These are phyloP conservation scores for Epichloe uncinata DNA, from an alignment of 2,329 filamentous ascomycete genomes.

Conservation along the genomic window DNA sequence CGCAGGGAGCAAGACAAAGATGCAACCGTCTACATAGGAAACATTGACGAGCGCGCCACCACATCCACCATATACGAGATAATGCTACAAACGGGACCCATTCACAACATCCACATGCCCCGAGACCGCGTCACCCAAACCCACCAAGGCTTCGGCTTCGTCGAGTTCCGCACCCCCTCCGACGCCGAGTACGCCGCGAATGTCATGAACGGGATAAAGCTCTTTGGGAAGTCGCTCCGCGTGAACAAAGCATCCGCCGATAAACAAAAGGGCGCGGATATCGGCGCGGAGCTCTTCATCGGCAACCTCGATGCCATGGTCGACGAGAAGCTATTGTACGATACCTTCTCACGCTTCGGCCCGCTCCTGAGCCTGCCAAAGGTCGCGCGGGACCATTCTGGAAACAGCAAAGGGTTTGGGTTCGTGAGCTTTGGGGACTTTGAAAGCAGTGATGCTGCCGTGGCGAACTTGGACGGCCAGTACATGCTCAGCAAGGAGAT, in stretches of 20 bases:
- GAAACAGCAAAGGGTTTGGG: slow-evolving; percentile 86
- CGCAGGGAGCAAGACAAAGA: slow-evolving; percentile 92
- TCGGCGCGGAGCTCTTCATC: slow-evolving; percentile 92
- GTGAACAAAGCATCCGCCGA: slow-evolving; percentile 91
- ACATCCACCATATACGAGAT: slow-evolving; percentile 91
- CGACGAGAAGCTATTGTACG: slow-evolving; percentile 90
- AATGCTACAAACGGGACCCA: slow-evolving; percentile 94
- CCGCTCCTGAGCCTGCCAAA: slow-evolving; percentile 75
- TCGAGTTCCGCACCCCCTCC: slow-evolving; percentile 91
- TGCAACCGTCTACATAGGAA: slow-evolving; percentile 94
- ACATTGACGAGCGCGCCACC: slow-evolving; percentile 90
- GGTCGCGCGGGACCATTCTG: slow-evolving; percentile 79
- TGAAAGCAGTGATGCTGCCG: slow-evolving; percentile 83
- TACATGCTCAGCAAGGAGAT: slow-evolving; percentile 96
- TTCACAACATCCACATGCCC: slow-evolving; percentile 95
- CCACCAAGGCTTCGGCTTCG: slow-evolving; percentile 97
- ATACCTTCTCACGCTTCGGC: slow-evolving; percentile 86
- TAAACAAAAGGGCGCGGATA: slow-evolving; percentile 85
- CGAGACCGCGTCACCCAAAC: slow-evolving; percentile 95
- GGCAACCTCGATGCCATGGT: slow-evolving; percentile 92
- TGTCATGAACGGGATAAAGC: slow-evolving; percentile 89
- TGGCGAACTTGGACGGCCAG: slow-evolving; percentile 87
- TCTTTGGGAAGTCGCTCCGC: slow-evolving; percentile 88
- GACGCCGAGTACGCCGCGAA: slow-evolving; percentile 95
- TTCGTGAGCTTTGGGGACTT: slow-evolving; percentile 92